Conservation (phyloP, 192 early-diverging fungal genomes). For the Dissophora globulifera region DNA sequence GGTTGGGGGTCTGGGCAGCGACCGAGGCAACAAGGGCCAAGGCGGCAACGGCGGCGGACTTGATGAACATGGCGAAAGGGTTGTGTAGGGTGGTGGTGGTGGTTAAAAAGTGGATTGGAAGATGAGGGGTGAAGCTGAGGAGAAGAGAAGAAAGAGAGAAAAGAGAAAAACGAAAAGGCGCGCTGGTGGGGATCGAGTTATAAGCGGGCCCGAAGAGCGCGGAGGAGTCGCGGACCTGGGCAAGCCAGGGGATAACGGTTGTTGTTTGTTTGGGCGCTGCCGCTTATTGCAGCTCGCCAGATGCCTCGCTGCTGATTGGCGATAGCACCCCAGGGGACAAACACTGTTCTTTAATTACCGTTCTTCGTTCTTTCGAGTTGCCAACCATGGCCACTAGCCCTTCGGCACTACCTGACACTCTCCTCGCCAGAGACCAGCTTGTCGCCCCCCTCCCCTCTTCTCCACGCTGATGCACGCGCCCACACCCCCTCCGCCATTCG, state of each 20-base stretch:
- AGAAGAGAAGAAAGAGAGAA: constrained; percentile 22
- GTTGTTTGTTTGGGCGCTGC: neutral
- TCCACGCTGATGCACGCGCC: too few relatives aligned
- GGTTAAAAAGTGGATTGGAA: neutral
- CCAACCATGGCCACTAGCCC: too few relatives aligned
- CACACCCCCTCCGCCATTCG: too few relatives aligned
- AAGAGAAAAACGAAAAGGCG: constrained; percentile 6
- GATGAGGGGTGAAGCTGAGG: constrained; percentile 1
- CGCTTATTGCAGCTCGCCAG: too few relatives aligned
- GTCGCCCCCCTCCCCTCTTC: too few relatives aligned
- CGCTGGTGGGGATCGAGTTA: neutral
- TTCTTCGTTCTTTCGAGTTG: too few relatives aligned
- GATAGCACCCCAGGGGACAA: too few relatives aligned
- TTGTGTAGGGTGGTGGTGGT: neutral
- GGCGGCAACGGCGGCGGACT: constrained; percentile 25
- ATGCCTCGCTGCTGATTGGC: neutral
- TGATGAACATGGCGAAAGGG: constrained; percentile 28
- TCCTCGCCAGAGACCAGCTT: too few relatives aligned
- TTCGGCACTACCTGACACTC: too few relatives aligned
- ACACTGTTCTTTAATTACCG: too few relatives aligned
- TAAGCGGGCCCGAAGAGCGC: neutral
- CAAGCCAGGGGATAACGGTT: neutral
- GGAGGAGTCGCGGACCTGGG: neutral
- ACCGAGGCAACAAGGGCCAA: constrained; percentile 36
- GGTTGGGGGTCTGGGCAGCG: constrained; percentile 25